Conservation (phyloP, 192 early-diverging fungal genomes). For the Phycomyces blakesleeanus region DNA sequence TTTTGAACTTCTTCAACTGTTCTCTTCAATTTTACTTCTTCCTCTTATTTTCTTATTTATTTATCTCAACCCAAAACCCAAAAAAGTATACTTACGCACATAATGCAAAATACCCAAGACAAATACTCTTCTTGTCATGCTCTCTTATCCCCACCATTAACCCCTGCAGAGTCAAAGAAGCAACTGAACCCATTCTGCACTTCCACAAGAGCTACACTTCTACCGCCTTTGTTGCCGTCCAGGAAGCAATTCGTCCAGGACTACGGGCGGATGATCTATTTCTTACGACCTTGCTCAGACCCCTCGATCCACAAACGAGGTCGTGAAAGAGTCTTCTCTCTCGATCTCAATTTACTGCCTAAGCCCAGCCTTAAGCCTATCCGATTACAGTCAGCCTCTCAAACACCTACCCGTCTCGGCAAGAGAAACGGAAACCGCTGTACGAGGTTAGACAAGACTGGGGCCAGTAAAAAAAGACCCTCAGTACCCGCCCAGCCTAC, state of each 20-base stretch:
- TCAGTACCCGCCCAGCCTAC: neutral
- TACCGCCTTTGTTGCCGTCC: neutral
- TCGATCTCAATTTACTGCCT: slow-evolving; percentile 10
- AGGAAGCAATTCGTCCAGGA: slow-evolving; percentile 17
- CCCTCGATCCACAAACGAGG: neutral
- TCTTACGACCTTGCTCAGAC: slow-evolving; percentile 3
- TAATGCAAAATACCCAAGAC: neutral
- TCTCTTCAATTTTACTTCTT: no score
- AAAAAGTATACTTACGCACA: neutral
- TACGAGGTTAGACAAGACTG: no score
- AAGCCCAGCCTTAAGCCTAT: neutral
- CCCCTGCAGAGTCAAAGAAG: slow-evolving; percentile 12
- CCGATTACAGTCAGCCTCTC: no score
- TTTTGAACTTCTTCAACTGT: no score
- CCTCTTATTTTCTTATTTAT: neutral
- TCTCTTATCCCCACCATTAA: slow-evolving; percentile 18
- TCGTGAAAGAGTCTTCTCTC: slow-evolving; percentile 2
- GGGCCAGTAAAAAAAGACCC: neutral
- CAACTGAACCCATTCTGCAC: neutral
- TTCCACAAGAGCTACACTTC: neutral
- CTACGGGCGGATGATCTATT: slow-evolving; percentile 13
- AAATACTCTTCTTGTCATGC: neutral
- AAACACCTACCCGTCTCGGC: neutral
- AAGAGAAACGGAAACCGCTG: neutral
- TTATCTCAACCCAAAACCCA: no score